Conservation (phyloP, 2,329 filamentous ascomycete species). For the Paraconiothyrium brasiliense region DNA sequence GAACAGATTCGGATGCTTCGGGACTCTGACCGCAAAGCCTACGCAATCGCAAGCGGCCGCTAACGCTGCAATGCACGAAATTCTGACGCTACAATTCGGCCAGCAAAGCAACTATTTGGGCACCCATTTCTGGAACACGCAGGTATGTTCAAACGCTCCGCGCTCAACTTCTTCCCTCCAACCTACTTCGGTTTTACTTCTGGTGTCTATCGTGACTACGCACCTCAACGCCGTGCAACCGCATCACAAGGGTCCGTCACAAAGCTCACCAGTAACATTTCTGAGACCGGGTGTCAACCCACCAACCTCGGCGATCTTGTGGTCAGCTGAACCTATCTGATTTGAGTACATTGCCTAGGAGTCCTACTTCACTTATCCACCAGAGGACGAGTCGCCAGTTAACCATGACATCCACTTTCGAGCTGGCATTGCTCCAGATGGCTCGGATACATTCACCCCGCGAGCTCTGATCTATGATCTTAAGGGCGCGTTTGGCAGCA, state of each 20-base stretch:
- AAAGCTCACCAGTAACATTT: conserved; percentile 3
- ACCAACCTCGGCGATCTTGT: not conserved
- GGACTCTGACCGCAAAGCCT: conserved; percentile 1
- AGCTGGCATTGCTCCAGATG: conserved; percentile 81
- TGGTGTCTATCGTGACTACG: not conserved
- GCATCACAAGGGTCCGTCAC: not conserved
- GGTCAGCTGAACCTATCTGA: not conserved
- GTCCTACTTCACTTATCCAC: conserved; percentile 93
- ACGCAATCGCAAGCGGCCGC: not conserved
- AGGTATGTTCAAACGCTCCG: conserved; percentile 63
- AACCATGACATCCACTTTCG: conserved; percentile 92
- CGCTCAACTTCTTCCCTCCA: conserved; percentile 4
- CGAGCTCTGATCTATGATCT: conserved; percentile 93
- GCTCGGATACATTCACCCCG: conserved; percentile 90
- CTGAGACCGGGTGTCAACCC: not conserved
- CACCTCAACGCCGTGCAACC: not conserved
- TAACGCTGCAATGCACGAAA: conserved; percentile 80
- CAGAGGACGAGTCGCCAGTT: conserved; percentile 69
- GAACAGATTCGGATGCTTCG: not conserved
- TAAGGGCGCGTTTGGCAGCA: conserved; percentile 89
- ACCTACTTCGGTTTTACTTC: not conserved
- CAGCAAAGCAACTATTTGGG: conserved; percentile 92
- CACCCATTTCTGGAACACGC: conserved; percentile 97
- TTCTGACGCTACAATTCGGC: conserved; percentile 92
- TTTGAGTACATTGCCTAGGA: conserved; percentile 65